Evolutionary conservation across 371 early-diverging fungal genomes (phyloP).

Genomic region (Mortierella sp.): DNA sequence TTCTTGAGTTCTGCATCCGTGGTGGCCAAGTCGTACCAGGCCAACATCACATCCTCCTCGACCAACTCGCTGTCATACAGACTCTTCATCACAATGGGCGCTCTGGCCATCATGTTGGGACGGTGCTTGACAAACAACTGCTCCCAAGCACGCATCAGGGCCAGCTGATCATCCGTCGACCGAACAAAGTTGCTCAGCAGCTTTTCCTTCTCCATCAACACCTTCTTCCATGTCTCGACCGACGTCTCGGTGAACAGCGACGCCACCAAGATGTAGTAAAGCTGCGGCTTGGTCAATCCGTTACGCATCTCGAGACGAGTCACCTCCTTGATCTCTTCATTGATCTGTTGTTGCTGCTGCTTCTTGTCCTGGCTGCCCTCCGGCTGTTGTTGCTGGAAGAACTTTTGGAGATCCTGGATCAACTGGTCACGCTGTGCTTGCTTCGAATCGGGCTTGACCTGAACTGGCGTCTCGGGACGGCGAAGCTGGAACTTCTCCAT

Average conservation of each 20-base stretch:
- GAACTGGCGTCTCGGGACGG: slow-evolving; percentile 54
- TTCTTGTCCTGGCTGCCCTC: slow-evolving; percentile 22
- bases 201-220: slow-evolving; percentile 58
- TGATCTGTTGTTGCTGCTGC: slow-evolving; percentile 50
- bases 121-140: slow-evolving; percentile 68
- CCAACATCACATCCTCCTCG: slow-evolving; percentile 78
- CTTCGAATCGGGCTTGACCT: slow-evolving; percentile 55
- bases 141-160: slow-evolving; percentile 76
- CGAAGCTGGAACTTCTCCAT: slow-evolving; percentile 68
- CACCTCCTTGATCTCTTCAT: slow-evolving; percentile 79
- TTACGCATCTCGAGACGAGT: slow-evolving; percentile 84
- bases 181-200: slow-evolving; percentile 76
- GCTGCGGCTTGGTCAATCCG: slow-evolving; percentile 75
- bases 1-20: slow-evolving; percentile 67
- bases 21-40: slow-evolving; percentile 70
- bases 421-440: slow-evolving; percentile 54
- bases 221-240: slow-evolving; percentile 55
- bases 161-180: slow-evolving; percentile 69
- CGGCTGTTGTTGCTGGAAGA: slow-evolving; percentile 40
- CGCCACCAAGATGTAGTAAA: slow-evolving; percentile 71
- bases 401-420: slow-evolving; percentile 55
- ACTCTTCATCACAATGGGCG: slow-evolving; percentile 69
- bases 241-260: slow-evolving; percentile 69
- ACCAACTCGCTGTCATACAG: slow-evolving; percentile 80
- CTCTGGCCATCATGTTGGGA: slow-evolving; percentile 63